Base-by-base conservation (phyloP, 805 yeast species). In the Ogataea paradorogensis region DNA sequence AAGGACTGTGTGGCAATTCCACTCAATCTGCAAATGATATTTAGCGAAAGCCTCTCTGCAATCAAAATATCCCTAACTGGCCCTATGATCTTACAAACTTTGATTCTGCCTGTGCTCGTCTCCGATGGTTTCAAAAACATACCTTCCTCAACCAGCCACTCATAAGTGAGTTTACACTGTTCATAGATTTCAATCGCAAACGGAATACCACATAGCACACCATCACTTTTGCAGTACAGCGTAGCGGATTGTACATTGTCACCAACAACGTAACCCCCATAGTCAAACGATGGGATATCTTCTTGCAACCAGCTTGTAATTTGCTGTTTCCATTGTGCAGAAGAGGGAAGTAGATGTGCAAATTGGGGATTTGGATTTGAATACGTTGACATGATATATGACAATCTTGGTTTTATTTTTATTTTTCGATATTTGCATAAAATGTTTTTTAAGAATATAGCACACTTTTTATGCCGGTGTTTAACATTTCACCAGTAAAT, bases 181-280 rank as follows among this genome's bases (percentile, higher is more conserved):
- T 69, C 59, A 55, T 80, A 86, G 5, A 90, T 90, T 55, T 90
- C 96, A 36, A 76, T 72, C 3, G 93, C 95, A 63, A 91, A 91
- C 3, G 96, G 95, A 7, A 85, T 77, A 23, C 98, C 97, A 28
- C 87, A 78, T 5, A 91, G 65, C 5, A 87, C 70, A 18, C 97
- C 96, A 28, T 71, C 68, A 44, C 82, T 82, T 62, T 90, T 90
- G 71, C 95, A 84, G 64, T 76, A 83, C 30, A 90, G 67, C 2
- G 86, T 78, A 2, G 95, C 97, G 3, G 79, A 69, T 54, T 86
- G 84, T 3, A 51, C 50, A 30, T 73, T 81, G 38, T 74, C 73
- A 9, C 98, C 97, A n/a, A 91, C 98, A 2, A 91, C 98, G 54
- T 67, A 87, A 2, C 96, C 98, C 24, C 98, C 98, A 53, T 82